Conservation (phyloP, 2,329 filamentous ascomycete genomes). For the Zymoseptoria brevis region DNA sequence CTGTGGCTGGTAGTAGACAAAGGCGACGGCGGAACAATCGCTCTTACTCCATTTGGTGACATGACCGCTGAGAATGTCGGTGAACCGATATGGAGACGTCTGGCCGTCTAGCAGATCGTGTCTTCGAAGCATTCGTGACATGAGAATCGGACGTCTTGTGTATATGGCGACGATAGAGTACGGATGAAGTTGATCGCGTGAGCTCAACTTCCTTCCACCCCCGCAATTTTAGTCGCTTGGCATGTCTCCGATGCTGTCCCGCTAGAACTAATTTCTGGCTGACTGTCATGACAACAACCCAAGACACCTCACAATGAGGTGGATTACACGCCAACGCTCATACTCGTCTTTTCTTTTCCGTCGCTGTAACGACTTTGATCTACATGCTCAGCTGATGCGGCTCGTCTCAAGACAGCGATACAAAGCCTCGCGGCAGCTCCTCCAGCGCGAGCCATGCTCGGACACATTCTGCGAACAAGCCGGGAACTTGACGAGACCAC, state of each 20-base stretch:
- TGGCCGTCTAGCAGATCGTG: not conserved
- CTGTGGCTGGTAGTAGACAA: not conserved
- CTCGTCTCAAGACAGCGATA: not conserved
- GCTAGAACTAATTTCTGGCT: not conserved
- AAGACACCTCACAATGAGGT: too few species aligned
- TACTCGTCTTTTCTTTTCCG: too few species aligned
- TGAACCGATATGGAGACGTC: not conserved
- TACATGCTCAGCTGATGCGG: not conserved
- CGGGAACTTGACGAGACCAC: constrained; percentile 21
- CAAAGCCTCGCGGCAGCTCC: constrained; percentile 11
- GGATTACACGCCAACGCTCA: too few species aligned
- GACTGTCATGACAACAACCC: not conserved
- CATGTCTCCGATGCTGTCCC: not conserved
- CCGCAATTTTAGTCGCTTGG: not conserved
- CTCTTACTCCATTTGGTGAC: not conserved
- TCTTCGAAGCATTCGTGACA: not conserved
- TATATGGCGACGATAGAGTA: not conserved
- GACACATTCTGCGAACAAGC: constrained; percentile 18
- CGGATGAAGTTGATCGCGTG: not conserved
- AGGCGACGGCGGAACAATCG: not conserved
- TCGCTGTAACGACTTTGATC: too few species aligned
- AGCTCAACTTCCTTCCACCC: not conserved
- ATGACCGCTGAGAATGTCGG: not conserved
- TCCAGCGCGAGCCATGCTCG: constrained; percentile 13
- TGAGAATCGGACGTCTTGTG: not conserved